Conservation (phyloP, 2,329 filamentous ascomycete genomes). For the Exophiala viscosa region DNA sequence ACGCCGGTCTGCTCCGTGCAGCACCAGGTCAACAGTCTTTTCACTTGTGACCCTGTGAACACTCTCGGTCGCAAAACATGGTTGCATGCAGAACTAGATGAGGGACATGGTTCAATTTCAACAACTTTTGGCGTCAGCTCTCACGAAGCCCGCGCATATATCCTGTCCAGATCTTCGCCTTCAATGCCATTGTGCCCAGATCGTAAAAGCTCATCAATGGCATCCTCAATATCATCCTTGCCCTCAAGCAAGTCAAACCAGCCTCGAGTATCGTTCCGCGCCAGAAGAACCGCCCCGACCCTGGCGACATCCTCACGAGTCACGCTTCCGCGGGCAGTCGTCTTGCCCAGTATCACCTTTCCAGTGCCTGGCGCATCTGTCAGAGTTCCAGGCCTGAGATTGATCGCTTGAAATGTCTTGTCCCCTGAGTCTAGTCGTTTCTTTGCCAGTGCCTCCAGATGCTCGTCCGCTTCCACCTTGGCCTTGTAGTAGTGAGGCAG, state of each 20-base stretch:
- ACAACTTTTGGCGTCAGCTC: neutral
- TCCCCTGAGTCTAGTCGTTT: conserved; percentile 30
- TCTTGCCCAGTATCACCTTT: conserved; percentile 49
- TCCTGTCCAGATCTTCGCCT: conserved; percentile 50
- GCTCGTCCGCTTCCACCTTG: conserved; percentile 56
- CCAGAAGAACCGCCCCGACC: conserved; percentile 48
- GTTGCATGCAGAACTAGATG: neutral
- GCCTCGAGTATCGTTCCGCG: conserved; percentile 46
- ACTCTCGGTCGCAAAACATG: too few relatives aligned
- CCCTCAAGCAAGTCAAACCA: conserved; percentile 55
- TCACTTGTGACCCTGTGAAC: too few relatives aligned
- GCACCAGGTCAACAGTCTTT: too few relatives aligned
- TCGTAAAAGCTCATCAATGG: conserved; percentile 45
- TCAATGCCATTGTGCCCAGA: conserved; percentile 45
- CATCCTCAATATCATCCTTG: conserved; percentile 44
- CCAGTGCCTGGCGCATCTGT: conserved; percentile 47
- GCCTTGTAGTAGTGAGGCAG: conserved; percentile 52
- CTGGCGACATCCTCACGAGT: conserved; percentile 51
- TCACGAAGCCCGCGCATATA: conserved; percentile 29
- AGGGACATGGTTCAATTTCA: neutral
- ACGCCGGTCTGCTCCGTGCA: too few relatives aligned
- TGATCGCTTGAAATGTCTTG: conserved; percentile 47
- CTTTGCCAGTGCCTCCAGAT: conserved; percentile 46
- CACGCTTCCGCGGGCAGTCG: conserved; percentile 39
- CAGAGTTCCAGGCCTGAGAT: conserved; percentile 49